Evolutionary conservation across 2,329 filamentous ascomycete genomes (phyloP).

Genomic region (Claviceps arundinis): DNA sequence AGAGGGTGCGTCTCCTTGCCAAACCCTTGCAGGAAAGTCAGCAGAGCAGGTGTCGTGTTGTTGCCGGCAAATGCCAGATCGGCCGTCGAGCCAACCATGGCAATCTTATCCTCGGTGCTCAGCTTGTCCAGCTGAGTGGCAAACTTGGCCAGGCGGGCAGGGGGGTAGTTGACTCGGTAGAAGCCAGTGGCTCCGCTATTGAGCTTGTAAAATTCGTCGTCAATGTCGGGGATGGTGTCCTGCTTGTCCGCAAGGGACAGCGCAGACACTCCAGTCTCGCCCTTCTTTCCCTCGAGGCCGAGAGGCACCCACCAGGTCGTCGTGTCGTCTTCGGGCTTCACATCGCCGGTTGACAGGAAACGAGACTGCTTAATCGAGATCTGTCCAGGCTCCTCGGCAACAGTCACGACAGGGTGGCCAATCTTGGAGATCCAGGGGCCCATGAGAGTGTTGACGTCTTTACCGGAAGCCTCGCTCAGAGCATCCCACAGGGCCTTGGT

Average conservation of each 20-base stretch:
- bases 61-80: constrained; percentile 82
- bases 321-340: constrained; percentile 78
- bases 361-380: constrained; percentile 74
- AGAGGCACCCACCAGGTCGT: constrained; percentile 95
- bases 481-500: constrained; percentile 87
- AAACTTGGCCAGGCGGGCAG: constrained; percentile 68
- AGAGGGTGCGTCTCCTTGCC: constrained; percentile 69
- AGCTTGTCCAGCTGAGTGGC: constrained; percentile 64
- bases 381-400: constrained; percentile 71
- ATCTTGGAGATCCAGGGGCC: constrained; percentile 91
- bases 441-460: constrained; percentile 82
- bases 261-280: constrained; percentile 46
- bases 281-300: constrained; percentile 62
- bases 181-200: constrained; percentile 81
- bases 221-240: constrained; percentile 60
- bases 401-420: constrained; percentile 80
- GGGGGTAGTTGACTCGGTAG: constrained; percentile 87
- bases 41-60: constrained; percentile 64
- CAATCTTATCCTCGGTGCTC: constrained; percentile 80
- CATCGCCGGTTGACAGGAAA: constrained; percentile 85
- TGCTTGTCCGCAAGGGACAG: constrained; percentile 63
- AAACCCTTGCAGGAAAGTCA: constrained; percentile 80
- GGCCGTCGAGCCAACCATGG: constrained; percentile 77
- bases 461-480: constrained; percentile 72
- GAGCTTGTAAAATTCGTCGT: constrained; percentile 80